Evolutionary conservation across 2,329 filamentous ascomycete genomes (phyloP).

Genomic region (Pestalotiopsis sp.): DNA sequence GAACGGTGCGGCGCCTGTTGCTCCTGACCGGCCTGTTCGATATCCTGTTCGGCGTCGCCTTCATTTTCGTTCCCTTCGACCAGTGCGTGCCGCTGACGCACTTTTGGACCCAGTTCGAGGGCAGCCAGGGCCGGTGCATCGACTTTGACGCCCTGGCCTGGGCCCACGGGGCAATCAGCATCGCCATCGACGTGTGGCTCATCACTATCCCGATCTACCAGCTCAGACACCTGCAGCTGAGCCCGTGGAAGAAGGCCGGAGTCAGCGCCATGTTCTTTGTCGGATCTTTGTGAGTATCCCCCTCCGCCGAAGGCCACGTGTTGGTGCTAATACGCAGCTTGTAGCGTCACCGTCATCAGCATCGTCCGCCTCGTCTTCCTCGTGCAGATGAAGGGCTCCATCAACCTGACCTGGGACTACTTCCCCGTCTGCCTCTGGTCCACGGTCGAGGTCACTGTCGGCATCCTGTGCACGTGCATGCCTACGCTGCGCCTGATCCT

Average conservation of each 20-base stretch:
- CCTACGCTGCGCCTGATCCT: constrained; percentile 19
- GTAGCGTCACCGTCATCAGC: constrained; percentile 30
- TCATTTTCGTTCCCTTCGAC: constrained; percentile 21
- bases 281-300: constrained; percentile 30
- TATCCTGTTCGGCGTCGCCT: constrained; percentile 20
- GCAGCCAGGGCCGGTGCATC: constrained; percentile 26
- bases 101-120: constrained; percentile 32
- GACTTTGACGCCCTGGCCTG: constrained; percentile 34
- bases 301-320: not conserved
- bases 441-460: constrained; percentile 32
- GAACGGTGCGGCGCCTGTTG: constrained; percentile 18
- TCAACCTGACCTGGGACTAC: constrained; percentile 31
- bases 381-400: constrained; percentile 26
- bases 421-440: constrained; percentile 32
- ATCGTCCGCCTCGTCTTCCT: constrained; percentile 30
- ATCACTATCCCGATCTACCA: constrained; percentile 42
- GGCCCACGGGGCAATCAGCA: constrained; percentile 38
- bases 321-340: not conserved
- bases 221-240: constrained; percentile 38
- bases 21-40: constrained; percentile 12
- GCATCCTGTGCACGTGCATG: constrained; percentile 35
- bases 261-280: constrained; percentile 45
- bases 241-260: constrained; percentile 46
- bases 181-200: constrained; percentile 41
- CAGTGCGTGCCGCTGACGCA: constrained; percentile 23